phyloP scores from a whole-genome alignment of 257 asterid species.

The Thymus mandschuricus region DNA sequence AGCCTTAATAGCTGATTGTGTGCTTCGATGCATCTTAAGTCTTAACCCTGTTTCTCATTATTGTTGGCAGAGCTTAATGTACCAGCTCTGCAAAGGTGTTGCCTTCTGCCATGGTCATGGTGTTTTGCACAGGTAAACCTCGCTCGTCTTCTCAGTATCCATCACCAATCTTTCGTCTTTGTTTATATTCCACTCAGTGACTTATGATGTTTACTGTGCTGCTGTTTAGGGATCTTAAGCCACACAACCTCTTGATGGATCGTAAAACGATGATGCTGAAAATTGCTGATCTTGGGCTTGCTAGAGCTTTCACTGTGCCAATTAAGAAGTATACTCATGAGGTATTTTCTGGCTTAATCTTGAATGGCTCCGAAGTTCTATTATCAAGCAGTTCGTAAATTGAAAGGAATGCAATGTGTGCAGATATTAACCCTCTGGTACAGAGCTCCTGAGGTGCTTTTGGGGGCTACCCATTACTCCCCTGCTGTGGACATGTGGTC shows the following conservation, averaged over 20 bases:
- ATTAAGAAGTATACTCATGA: slow-evolving; percentile 97
- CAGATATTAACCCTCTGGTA: slow-evolving; percentile 99
- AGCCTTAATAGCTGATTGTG: no score
- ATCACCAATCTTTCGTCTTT: neutral
- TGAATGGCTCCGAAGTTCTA: neutral
- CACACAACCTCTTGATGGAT: slow-evolving; percentile 97
- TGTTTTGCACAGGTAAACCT: slow-evolving; percentile 74
- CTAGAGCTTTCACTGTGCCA: slow-evolving; percentile 89
- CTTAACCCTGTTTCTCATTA: neutral
- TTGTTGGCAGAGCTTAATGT: slow-evolving; percentile 75
- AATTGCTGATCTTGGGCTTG: slow-evolving; percentile 97
- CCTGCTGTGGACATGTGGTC: slow-evolving; percentile 99
- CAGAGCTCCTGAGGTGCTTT: slow-evolving; percentile 97
- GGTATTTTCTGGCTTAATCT: slow-evolving; percentile 43
- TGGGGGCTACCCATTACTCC: slow-evolving; percentile 96
- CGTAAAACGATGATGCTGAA: slow-evolving; percentile 89
- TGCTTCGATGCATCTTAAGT: neutral
- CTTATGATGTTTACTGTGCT: neutral
- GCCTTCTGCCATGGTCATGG: slow-evolving; percentile 99
- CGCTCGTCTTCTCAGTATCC: neutral
- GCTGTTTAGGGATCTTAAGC: slow-evolving; percentile 83
- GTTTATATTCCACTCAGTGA: neutral
- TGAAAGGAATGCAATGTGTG: slow-evolving; percentile 3
- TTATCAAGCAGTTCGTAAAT: neutral
- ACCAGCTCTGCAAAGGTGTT: slow-evolving; percentile 94